Evolutionary conservation across 371 early-diverging fungal species (phyloP).

Genomic region (Mortierella sp.): DNA sequence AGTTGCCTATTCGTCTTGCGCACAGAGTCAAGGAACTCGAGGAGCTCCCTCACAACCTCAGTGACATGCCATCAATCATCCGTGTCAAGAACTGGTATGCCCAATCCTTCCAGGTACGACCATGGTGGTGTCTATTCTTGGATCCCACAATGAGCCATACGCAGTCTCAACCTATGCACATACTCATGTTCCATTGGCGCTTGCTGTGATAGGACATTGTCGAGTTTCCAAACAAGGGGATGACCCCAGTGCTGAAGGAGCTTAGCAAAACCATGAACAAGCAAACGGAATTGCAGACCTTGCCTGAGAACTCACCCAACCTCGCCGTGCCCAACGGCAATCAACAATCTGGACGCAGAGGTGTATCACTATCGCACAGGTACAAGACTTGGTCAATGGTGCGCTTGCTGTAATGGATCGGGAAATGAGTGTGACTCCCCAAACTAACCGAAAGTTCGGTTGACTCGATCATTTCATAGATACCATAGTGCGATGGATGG

Average conservation of each 20-base stretch:
- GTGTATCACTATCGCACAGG: conserved; percentile 51
- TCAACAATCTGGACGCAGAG: conserved; percentile 43
- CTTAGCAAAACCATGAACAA: conserved; percentile 40
- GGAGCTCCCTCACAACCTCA: conserved; percentile 85
- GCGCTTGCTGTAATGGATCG: too few relatives aligned
- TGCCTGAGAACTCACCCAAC: conserved; percentile 73
- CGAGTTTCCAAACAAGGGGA: conserved; percentile 74
- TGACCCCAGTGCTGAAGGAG: conserved; percentile 55
- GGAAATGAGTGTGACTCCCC: too few relatives aligned
- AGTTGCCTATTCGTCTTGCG: conserved; percentile 95
- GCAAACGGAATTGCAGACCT: conserved; percentile 46
- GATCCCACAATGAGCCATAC: too few relatives aligned
- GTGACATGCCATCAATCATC: conserved; percentile 90
- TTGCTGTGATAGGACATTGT: conserved; percentile 79
- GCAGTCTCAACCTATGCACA: too few relatives aligned
- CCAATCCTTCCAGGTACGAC: conserved; percentile 84
- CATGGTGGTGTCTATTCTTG: background rate
- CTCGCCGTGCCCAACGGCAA: conserved; percentile 59
- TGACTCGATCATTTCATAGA: too few relatives aligned
- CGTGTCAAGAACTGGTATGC: conserved; percentile 96
- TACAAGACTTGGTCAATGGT: too few relatives aligned
- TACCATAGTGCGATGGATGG: conserved; percentile 71
- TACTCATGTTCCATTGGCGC: too few relatives aligned
- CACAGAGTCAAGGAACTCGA: conserved; percentile 96
- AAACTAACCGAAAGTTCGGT: too few relatives aligned